Evolutionary conservation across 495 filamentous ascomycete genomes (phyloP), one percentile per base, ranked within the genome.

Genomic region (Talaromyces thailandensis): DNA sequence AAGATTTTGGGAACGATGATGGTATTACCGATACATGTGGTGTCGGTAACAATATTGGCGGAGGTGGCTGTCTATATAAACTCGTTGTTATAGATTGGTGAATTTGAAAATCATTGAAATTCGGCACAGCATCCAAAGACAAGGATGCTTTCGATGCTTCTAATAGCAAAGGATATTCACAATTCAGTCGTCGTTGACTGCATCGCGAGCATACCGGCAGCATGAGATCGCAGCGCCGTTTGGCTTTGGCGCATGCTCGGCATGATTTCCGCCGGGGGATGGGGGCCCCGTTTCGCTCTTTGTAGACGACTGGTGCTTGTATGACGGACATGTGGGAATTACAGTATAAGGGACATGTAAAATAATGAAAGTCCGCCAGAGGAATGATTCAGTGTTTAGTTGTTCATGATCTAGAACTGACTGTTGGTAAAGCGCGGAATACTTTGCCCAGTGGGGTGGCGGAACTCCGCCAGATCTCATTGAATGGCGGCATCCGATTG

Each of bases 251-350:
- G 68, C 82, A 84, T n/a, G 74, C 73, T 26, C 74, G 71, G 63
- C 82, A 83, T 70, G 73, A 80, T 63, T 81, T 83, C 31, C 76
- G 76, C 45, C 81, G 71, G 5, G 79, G 75, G 21, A 77, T 74
- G 31, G 77, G 70, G 28, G 76, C 70, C 18, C 37, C 45, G 31
- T 52, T 51, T 23, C 59, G 21, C 26, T 61, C 59, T 21, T 29
- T 28, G 59, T 50, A 61, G 18, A 24, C 37, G 25, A 48, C 26
- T 18, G 55, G 55, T 4, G 37, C 16, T 28, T 61, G 59, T 23
- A 51, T 40, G n/a, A 52, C 59, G 14, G 59, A 61, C 59, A 61
- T 61, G 56, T n/a, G n/a, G n/a, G n/a, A n/a, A n/a, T n/a, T n/a
- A n/a, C n/a, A n/a, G n/a, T n/a, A n/a, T n/a, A n/a, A n/a, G n/a